phyloP scores from a whole-genome alignment of 1,139 yeast species.

The Taphrina populina region DNA sequence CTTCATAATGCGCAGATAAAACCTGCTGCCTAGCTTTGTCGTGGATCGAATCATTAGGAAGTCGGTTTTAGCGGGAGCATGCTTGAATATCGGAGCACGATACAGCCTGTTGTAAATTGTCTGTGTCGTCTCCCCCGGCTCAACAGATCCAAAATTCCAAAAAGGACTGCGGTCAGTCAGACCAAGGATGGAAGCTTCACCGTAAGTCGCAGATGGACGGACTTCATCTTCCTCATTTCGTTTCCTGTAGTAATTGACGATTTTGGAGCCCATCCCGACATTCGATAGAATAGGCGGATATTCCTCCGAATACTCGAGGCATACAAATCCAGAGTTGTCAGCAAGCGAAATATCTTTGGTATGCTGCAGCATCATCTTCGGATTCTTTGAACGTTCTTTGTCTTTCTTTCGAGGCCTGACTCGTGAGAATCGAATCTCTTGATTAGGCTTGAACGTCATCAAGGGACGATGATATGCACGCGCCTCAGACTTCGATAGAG shows the following conservation, averaged over 20 bases:
- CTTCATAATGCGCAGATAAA: slow-evolving; percentile 62
- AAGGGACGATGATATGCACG: slow-evolving; percentile 79
- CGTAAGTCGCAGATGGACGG: slow-evolving; percentile 84
- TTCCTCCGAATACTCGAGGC: slow-evolving; percentile 90
- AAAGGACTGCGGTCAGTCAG: slow-evolving; percentile 95
- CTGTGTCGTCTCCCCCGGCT: slow-evolving; percentile 90
- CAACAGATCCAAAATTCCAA: slow-evolving; percentile 98
- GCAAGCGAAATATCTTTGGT: slow-evolving; percentile 78
- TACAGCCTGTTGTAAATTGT: slow-evolving; percentile 87
- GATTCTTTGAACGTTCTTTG: slow-evolving; percentile 77
- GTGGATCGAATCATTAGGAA: slow-evolving; percentile 76
- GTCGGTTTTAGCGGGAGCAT: slow-evolving; percentile 74
- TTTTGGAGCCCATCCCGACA: slow-evolving; percentile 93
- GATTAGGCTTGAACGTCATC: slow-evolving; percentile 74
- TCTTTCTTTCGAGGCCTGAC: slow-evolving; percentile 74
- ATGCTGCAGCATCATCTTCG: slow-evolving; percentile 50
- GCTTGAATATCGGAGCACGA: slow-evolving; percentile 90
- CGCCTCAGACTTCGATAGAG: slow-evolving; percentile 63
- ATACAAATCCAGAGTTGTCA: slow-evolving; percentile 73
- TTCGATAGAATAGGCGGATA: slow-evolving; percentile 78
- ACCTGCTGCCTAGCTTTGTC: slow-evolving; percentile 51
- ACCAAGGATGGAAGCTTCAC: slow-evolving; percentile 94
- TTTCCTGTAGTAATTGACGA: slow-evolving; percentile 89
- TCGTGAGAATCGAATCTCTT: slow-evolving; percentile 71
- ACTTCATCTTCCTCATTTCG: slow-evolving; percentile 74